These are phyloP conservation scores for Eimeria mitis DNA, from an alignment of 169 alveolate species.

Conservation along the genomic window DNA sequence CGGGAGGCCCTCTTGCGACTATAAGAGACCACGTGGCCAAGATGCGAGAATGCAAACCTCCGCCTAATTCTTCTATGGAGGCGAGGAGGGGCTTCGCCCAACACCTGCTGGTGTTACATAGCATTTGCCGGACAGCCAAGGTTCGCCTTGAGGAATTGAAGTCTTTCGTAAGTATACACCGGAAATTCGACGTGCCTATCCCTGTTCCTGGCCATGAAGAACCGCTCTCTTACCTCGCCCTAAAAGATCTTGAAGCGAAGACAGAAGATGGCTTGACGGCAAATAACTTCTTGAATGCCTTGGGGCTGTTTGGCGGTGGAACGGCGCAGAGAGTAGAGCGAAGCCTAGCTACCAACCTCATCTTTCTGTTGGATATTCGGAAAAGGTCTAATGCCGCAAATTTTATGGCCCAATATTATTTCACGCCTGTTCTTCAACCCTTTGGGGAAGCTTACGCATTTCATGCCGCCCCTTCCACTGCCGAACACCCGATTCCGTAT, in stretches of 20 bases:
- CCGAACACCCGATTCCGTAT: not conserved
- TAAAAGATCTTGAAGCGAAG: no score
- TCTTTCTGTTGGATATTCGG: not conserved
- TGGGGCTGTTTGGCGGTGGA: not conserved
- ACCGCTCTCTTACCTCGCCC: not conserved
- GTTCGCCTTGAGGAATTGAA: not conserved
- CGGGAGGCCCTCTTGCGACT: not conserved
- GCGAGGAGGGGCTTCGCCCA: not conserved
- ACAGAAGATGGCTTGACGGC: not conserved
- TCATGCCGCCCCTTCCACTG: not conserved
- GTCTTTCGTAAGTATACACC: not conserved
- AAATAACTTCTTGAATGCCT: not conserved
- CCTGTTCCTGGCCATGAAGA: not conserved
- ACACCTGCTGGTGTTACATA: not conserved
- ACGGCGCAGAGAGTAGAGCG: not conserved
- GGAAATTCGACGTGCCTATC: not conserved
- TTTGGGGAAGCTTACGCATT: not conserved
- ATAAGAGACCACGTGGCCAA: not conserved
- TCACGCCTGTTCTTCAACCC: not conserved
- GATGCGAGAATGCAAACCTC: not conserved
- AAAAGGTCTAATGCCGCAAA: not conserved
- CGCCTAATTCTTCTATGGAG: not conserved
- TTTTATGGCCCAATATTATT: not conserved
- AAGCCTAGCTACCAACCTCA: not conserved
- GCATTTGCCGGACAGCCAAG: conserved; percentile 18